Percentiles rank a stretch among this genome's conserved stretches.
phyloP scores from a whole-genome alignment of 2,329 filamentous ascomycete genomes.

The Rhytidhysteron rufulum region DNA sequence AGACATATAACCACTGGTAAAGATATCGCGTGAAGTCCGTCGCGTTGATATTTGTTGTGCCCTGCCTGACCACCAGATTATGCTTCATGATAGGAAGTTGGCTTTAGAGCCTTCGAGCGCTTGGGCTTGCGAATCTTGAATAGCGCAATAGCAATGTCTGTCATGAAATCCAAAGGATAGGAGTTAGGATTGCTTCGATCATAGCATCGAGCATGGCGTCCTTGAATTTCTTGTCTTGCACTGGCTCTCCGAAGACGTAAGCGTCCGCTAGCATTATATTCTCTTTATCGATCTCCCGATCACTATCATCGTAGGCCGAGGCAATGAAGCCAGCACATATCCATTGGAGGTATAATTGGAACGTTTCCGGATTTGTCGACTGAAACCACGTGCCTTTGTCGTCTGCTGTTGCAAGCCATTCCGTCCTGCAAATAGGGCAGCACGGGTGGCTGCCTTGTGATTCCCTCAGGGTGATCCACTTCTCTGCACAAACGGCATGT shows the following conservation, averaged over 20 bases:
- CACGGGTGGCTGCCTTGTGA: not conserved
- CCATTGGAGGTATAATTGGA: constrained; percentile 15
- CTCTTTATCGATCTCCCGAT: not conserved
- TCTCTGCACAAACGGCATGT: constrained; percentile 11
- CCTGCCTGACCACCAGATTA: not conserved
- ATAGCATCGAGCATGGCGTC: not conserved
- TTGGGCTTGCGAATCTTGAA: not conserved
- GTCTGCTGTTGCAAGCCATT: not conserved
- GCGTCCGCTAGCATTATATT: constrained; percentile 4
- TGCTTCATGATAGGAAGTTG: not conserved
- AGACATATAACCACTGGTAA: too few species aligned
- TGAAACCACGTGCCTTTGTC: not conserved
- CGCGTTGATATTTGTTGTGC: too few species aligned
- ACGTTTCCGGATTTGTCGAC: constrained; percentile 1
- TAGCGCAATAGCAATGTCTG: not conserved
- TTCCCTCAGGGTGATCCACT: not conserved
- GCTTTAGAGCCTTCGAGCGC: not conserved
- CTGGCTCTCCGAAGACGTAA: constrained; percentile 4
- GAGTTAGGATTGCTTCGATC: not conserved
- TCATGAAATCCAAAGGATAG: not conserved
- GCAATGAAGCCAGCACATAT: constrained; percentile 6
- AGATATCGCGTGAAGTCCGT: too few species aligned
- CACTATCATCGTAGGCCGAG: not conserved
- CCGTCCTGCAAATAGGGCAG: constrained; percentile 15
- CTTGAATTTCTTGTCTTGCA: constrained; percentile 4